These are phyloP conservation scores for Debaryomycetaceae sp. DNA, from an alignment of 1,139 yeast genomes.

Conservation along the genomic window DNA sequence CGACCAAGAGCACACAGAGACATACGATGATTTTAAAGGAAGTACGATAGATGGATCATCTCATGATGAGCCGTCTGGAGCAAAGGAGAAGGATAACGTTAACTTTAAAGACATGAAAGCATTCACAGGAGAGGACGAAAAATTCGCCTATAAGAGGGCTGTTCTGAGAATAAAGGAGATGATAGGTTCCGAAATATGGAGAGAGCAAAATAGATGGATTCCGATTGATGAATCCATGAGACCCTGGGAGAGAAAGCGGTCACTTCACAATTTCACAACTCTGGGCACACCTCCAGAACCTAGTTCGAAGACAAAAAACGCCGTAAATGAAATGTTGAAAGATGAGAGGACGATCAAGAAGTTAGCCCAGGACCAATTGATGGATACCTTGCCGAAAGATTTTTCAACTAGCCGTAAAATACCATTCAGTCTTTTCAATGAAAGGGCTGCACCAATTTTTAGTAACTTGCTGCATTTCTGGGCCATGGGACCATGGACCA, in stretches of 20 bases:
- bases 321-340: conserved; percentile 7
- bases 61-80: conserved; percentile 1
- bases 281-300: neutral
- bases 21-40: conserved; percentile 27
- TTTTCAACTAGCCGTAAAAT: conserved; percentile 18
- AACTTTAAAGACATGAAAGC: conserved; percentile 51
- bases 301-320: conserved; percentile 2
- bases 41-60: conserved; percentile 2
- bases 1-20: conserved; percentile 39
- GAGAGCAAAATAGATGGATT: conserved; percentile 46
- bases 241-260: conserved; percentile 52
- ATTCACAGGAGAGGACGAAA: conserved; percentile 77
- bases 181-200: conserved; percentile 57
- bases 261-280: neutral
- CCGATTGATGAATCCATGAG: conserved; percentile 53
- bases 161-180: conserved; percentile 67
- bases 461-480: conserved; percentile 52
- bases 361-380: conserved; percentile 9
- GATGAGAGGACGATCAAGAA: conserved; percentile 9
- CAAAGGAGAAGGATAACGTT: conserved; percentile 3
- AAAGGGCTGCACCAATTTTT: conserved; percentile 45
- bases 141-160: conserved; percentile 71
- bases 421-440: conserved; percentile 28
- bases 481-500: conserved; percentile 62
- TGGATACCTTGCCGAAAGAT: conserved; percentile 22